phyloP scores from a whole-genome alignment of 306 rosid species.

The Crotalaria pallida region DNA sequence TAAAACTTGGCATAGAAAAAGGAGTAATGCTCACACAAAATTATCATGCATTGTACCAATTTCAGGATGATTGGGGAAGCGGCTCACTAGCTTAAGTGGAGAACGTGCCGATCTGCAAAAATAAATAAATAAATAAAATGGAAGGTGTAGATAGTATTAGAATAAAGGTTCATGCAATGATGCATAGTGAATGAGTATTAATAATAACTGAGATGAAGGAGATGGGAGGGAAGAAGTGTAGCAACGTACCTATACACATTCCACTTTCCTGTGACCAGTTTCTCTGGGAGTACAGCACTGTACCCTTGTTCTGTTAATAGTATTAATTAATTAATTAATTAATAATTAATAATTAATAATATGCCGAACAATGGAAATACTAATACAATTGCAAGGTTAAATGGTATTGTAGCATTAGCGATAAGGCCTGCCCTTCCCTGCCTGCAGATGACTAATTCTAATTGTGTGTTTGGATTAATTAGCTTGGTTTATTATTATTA shows the following conservation, averaged over 20 bases:
- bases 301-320: conserved; percentile 66
- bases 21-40: conserved; percentile 71
- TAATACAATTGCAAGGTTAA: too few relatives aligned
- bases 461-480: too few relatives aligned
- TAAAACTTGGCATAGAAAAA: not conserved
- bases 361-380: not conserved
- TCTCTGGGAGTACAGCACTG: conserved; percentile 95
- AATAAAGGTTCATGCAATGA: too few relatives aligned
- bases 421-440: too few relatives aligned
- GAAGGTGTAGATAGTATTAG: too few relatives aligned
- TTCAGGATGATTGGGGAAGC: conserved; percentile 77
- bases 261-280: conserved; percentile 93
- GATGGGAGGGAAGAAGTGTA: not conserved
- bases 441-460: too few relatives aligned
- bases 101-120: conserved; percentile 61
- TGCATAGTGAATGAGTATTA: not conserved
- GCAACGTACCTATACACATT: conserved; percentile 71
- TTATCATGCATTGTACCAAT: conserved; percentile 89
- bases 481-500: too few relatives aligned
- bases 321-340: too few relatives aligned
- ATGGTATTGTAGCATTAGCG: too few relatives aligned
- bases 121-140: not conserved
- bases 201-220: conserved; percentile 13
- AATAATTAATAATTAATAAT: too few relatives aligned
- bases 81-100: conserved; percentile 76